A percentile compares a stretch with the other conserved stretches of the same genome.
These are phyloP conservation scores for Krasilnikovozyma curviuscula DNA, from an alignment of 768 basidiomycete genomes.

Conservation along the genomic window DNA sequence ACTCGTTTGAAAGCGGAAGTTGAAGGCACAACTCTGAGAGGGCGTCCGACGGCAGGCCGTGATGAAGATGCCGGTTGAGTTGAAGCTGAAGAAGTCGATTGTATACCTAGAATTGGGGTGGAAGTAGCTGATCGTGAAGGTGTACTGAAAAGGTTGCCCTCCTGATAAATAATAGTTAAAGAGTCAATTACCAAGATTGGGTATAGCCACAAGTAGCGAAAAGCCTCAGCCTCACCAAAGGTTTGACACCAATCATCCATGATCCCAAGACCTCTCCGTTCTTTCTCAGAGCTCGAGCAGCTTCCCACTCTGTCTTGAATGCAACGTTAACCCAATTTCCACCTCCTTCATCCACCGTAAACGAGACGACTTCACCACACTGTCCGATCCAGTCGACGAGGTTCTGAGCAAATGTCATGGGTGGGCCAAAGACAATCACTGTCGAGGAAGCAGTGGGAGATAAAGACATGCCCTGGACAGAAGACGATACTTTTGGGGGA, in stretches of 20 bases:
- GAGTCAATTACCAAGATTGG: background rate
- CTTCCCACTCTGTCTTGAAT: conserved; percentile 38
- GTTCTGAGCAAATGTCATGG: conserved; percentile 51
- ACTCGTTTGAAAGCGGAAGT: background rate
- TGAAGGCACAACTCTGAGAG: background rate
- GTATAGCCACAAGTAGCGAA: background rate
- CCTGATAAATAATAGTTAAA: background rate
- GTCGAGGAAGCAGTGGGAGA: background rate
- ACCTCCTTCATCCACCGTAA: conserved; percentile 48
- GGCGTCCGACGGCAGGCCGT: background rate
- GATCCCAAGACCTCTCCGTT: conserved; percentile 55
- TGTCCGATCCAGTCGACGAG: conserved; percentile 26
- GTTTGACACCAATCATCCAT: conserved; percentile 74
- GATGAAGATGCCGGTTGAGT: background rate
- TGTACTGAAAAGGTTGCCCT: background rate
- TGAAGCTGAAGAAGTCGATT: no score
- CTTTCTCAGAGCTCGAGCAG: conserved; percentile 56
- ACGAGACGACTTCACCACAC: conserved; percentile 44
- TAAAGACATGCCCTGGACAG: no score
- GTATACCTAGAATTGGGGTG: no score
- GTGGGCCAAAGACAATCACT: conserved; percentile 75
- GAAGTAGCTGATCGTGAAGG: background rate
- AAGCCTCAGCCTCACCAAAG: conserved; percentile 41
- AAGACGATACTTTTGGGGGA: no score
- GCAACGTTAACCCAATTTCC: conserved; percentile 66